Evolutionary conservation across 225 moss, liverwort and hornwort genomes (phyloP), one percentile per base, ranked within the genome.

Genomic region (Bryoerythrophyllum caledonicum): DNA sequence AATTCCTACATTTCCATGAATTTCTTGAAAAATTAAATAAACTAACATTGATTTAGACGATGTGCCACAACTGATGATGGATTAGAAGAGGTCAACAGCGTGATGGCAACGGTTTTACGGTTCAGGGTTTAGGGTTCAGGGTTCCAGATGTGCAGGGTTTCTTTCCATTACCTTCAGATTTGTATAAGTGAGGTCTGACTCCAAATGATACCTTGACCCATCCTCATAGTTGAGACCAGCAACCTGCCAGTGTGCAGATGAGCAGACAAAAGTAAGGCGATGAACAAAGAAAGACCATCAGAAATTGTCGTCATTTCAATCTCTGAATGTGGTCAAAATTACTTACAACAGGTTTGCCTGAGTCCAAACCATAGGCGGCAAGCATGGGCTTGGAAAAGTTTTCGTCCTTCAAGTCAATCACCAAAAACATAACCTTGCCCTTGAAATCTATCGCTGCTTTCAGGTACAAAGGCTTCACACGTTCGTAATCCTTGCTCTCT

Each of bases 321-420:
- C 52, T 25, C 11, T 72, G 63, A 38, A 52, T 19, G 6, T 1
- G 15, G 69, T 65, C 16, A 51, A 59, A 51, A 60, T 10, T 8
- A 53, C 86, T 90, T 82, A 92, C 93, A 25, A 70, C 51, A 65
- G 88, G 78, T 69, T 87, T 87, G 60, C 70, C 65, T 15, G 79
- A 68, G 48, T 71, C 26, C 19, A 91, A 80, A 26, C 95, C 93
- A 74, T 91, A 95, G 70, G 86, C 78, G 16, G 83, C 77, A 72
- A 82, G 79, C 95, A 95, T 82, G 46, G 91, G 93, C 65, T 78
- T 88, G 25, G 91, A 82, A 67, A 93, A 91, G 3, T 87, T 88
- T 78, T 93, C 86, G 75, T 95, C 93, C 30, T 77, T 78, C 60
- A 79, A 73, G 78, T 95, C 93, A 72, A 91, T 84, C 83, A 88